A percentile compares a stretch with the other conserved stretches of the same genome.
Evolutionary conservation across 2,329 filamentous ascomycete genomes (phyloP).

Genomic region (Cladorrhinum sp.): DNA sequence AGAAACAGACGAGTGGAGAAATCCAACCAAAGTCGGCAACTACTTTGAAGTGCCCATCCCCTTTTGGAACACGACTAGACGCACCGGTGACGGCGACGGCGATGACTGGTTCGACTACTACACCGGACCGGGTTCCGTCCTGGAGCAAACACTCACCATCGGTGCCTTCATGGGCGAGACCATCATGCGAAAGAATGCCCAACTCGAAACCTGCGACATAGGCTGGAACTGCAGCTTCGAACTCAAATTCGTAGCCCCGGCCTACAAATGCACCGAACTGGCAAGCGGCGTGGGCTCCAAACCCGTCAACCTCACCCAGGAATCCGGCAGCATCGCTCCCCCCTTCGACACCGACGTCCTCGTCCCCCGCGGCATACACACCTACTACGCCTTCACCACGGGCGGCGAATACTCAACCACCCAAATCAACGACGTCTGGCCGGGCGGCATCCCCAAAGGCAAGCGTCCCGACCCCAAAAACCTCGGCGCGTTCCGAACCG

Average conservation of each 20-base stretch:
- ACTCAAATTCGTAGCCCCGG: slow-evolving; percentile 36
- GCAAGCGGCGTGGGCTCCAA: slow-evolving; percentile 32
- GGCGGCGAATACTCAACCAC: slow-evolving; percentile 34
- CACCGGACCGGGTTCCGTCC: slow-evolving; percentile 24
- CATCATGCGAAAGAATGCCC: slow-evolving; percentile 30
- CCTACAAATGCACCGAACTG: slow-evolving; percentile 38
- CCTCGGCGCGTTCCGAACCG: slow-evolving; percentile 37
- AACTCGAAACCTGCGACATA: slow-evolving; percentile 34
- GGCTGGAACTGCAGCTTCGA: slow-evolving; percentile 40
- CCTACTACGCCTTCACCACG: slow-evolving; percentile 35
- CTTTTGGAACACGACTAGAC: slow-evolving; percentile 29
- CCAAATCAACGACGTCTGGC: slow-evolving; percentile 31
- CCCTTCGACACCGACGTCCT: slow-evolving; percentile 35
- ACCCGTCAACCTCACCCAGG: slow-evolving; percentile 24
- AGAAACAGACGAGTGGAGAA: slow-evolving; percentile 28
- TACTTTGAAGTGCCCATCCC: slow-evolving; percentile 26
- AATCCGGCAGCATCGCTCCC: slow-evolving; percentile 31
- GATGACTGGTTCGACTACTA: slow-evolving; percentile 31
- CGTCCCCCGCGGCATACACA: slow-evolving; percentile 33
- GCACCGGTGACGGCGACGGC: slow-evolving; percentile 10
- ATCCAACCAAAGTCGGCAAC: slow-evolving; percentile 21
- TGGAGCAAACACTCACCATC: slow-evolving; percentile 27
- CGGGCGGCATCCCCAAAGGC: slow-evolving; percentile 33
- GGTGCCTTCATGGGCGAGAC: slow-evolving; percentile 28
- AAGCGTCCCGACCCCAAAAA: slow-evolving; percentile 29